Evolutionary conservation across 371 early-diverging fungal species (phyloP), one percentile per base, ranked within the genome.

Genomic region (Rhizopus arrhizus): DNA sequence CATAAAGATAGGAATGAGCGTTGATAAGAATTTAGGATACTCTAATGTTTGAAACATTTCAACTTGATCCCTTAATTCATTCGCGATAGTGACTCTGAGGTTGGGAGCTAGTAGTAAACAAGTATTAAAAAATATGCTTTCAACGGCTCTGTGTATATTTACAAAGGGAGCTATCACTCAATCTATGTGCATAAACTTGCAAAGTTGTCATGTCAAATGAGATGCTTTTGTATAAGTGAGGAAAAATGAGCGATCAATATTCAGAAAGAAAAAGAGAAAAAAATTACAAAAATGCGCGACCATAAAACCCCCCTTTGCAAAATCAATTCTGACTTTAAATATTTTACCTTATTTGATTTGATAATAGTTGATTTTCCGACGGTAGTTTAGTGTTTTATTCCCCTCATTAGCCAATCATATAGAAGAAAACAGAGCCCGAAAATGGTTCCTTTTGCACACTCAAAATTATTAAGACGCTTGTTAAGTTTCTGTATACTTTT

Each of bases 1-100:
- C 13, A 84, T 72, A 64, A 98, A 91, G 10, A 90, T 89, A 5
- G 96, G 96, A 73, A 96, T 82, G 56, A 96, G 70, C 15, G 85
- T 80, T 12, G 85, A 73, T 34, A 94, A 74, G 58, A 92, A 91
- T 45, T 90, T 83, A 28, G 89, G 85, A 72, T 91, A 91, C 64
- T 98, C 95, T 47, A 85, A 81, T 15, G 87, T 82, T 69, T 95
- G 95, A 54, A 92, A 88, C 22, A 91, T 80, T 74, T 96, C 96
- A 6, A 96, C 89, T 47, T 92, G 90, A 72, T 97, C 96, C 68
- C 94, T 83, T 15, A 97, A 78, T 67, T 95, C 96, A 51, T 83
- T 84, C n/a, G 91, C 93, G 62, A 94, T 91, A 42, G 89, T 89
- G 36, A 88, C 82, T 70, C 94, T 94, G 31, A 92, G 79, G 58